phyloP scores from a whole-genome alignment of 2,329 filamentous ascomycete species.

The Venturia pyrina region DNA sequence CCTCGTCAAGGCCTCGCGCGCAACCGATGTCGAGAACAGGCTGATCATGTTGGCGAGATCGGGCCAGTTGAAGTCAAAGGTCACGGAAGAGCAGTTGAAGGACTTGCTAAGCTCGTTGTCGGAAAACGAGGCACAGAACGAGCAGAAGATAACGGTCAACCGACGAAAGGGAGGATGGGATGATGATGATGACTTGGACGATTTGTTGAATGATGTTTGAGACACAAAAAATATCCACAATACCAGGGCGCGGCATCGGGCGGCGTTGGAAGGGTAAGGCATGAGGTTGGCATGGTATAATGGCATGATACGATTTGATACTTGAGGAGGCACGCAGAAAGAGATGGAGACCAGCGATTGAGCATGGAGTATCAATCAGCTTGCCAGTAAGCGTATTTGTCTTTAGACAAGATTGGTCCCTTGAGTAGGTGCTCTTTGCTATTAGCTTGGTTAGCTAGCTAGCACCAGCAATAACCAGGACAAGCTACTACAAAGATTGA shows the following conservation, averaged over 20 bases:
- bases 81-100: slow-evolving; percentile 89
- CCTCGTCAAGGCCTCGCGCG: slow-evolving; percentile 87
- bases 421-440: not conserved
- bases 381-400: not conserved
- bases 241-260: not conserved
- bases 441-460: not conserved
- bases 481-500: not conserved
- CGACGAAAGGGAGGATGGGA: slow-evolving; percentile 78
- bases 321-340: not conserved
- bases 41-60: slow-evolving; percentile 84
- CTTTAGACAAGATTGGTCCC: too few species aligned
- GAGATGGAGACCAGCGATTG: not conserved
- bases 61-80: slow-evolving; percentile 77
- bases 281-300: not conserved
- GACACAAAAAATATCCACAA: not conserved
- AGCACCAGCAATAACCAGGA: not conserved
- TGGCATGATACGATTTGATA: not conserved
- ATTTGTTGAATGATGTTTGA: slow-evolving; percentile 33
- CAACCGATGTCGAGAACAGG: slow-evolving; percentile 81
- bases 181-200: slow-evolving; percentile 60
- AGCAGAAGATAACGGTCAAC: slow-evolving; percentile 75
- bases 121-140: slow-evolving; percentile 56
- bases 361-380: not conserved
- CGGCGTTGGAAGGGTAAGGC: not conserved
- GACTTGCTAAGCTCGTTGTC: slow-evolving; percentile 77